Base-by-base conservation (phyloP, 805 yeast genomes). In the Scheffersomyces lignosus region DNA sequence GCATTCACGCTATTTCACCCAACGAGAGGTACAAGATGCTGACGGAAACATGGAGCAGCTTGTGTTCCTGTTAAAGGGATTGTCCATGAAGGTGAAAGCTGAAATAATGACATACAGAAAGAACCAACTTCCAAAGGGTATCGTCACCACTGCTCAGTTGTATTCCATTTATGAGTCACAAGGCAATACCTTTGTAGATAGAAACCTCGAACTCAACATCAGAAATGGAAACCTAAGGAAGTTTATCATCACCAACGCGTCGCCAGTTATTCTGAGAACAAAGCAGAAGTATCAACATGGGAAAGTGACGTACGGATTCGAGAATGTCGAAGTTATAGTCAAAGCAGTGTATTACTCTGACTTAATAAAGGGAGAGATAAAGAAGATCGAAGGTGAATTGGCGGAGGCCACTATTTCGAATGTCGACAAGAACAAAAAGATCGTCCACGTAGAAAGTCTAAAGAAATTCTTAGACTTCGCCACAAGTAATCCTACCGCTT, bases 141-240 rank as follows among this genome's bases (percentile, higher is more conserved):
- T 74, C 25, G 56, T 75, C 6, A 62, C 77, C 1, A 41, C 66
- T 9, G 66, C 66, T 22, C 83, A 78, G 41, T 45, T 79, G 3
- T 78, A 78, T 45, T 59, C 81, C 1, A 45, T 78, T 8, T 72
- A 66, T 36, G 65, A 65, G 10, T 53, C 61, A 16, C 58, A 65
- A 28, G 77, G 78, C 0, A 54, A 64, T 43, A 75, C 83, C 0
- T 67, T 62, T 50, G 77, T 78, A 2, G 84, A 79, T 45, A 62
- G 62, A 26, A 59, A 58, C 31, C 51, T 77, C 1, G 74, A 70
- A 36, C 40, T 58, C 10, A 45, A 66, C 26, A 58, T 65, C 1
- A 51, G 67, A 27, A 44, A 55, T 14, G 75, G 77, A 0, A 34
- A 43, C 3, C 28, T 78, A 17, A 60, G 66, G 30, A 61, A 61